Evolutionary conservation across 768 basidiomycete species (phyloP).

Genomic region (Boletus huronensis): DNA sequence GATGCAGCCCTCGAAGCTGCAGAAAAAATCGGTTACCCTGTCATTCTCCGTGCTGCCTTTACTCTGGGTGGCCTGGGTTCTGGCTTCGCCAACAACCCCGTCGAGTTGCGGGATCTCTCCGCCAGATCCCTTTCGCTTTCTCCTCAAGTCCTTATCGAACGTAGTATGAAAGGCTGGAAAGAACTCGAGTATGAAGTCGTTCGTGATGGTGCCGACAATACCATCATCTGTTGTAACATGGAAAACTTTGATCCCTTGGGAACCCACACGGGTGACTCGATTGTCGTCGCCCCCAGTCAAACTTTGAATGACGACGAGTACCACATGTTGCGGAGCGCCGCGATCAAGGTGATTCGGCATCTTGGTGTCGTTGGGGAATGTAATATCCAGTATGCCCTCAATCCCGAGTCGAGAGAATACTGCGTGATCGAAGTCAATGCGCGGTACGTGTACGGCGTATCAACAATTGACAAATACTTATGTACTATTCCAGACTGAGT

Average conservation of each 20-base stretch:
- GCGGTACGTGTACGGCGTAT: constrained; percentile 43
- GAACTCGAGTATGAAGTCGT: constrained; percentile 99
- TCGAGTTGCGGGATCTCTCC: constrained; percentile 91
- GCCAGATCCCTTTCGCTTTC: constrained; percentile 88
- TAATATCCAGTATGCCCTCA: constrained; percentile 97
- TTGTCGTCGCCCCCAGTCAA: constrained; percentile 98
- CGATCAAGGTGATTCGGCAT: constrained; percentile 92
- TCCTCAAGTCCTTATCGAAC: constrained; percentile 96
- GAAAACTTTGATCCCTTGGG: constrained; percentile 99
- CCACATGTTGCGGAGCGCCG: constrained; percentile 97
- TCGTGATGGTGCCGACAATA: constrained; percentile 96
- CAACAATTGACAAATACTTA: not conserved
- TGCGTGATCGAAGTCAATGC: constrained; percentile 99
- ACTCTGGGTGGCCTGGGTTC: constrained; percentile 98
- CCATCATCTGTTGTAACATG: constrained; percentile 99
- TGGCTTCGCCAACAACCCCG: constrained; percentile 92
- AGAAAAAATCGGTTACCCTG: constrained; percentile 90
- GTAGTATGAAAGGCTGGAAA: constrained; percentile 99
- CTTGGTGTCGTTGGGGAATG: constrained; percentile 92
- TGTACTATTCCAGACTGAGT: constrained; percentile 47
- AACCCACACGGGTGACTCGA: constrained; percentile 98
- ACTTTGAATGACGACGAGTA: constrained; percentile 97
- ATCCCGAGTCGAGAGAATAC: constrained; percentile 89
- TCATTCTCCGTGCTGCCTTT: constrained; percentile 95
- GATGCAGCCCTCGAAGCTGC: constrained; percentile 91